Base-by-base conservation (phyloP, 805 yeast genomes). In the Cyberlindnera petersonii region DNA sequence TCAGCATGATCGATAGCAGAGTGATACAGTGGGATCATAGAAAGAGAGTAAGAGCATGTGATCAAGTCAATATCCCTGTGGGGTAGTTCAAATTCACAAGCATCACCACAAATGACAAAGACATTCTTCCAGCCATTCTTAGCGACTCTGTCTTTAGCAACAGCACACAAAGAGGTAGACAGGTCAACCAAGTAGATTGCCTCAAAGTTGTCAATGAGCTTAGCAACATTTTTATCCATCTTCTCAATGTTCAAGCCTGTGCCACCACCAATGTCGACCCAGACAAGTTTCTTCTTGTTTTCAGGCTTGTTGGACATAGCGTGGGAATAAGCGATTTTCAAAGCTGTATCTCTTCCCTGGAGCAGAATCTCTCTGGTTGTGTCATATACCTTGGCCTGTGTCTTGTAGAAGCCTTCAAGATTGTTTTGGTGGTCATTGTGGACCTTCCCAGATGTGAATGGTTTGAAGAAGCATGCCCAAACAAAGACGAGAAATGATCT, bases 221-320 rank as follows among this genome's bases (percentile, higher is more conserved):
- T 31, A 3, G 60, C 56, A 35, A 73, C 62, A 32, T 77, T 63
- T 30, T 66, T 56, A 56, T 81, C 67, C 94, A 85, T 85, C 51
- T 72, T 70, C 60, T 85, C 93, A 52, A 85, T 80, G 62, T 85
- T 85, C 60, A 78, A 70, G 33, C 94, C 95, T 6, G 95, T 85
- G 18, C 95, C 95, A 23, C 94, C 94, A 35, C 94, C 95, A 53
- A 86, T 74, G 56, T 82, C 89, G 35, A 82, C 69, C 89, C 89
- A 82, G 31, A 81, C 77, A 31, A 81, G 61, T 35, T 71, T 70
- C 28, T 58, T 47, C 31, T 38, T 26, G 20, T 59, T 60, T 37
- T 64, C 66, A 2, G 37, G 20, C 13, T 44, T 40, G 35, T 46
- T 57, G 6, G 55, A 44, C 32, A 45, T 55, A 26, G 81, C 60